phyloP scores from a whole-genome alignment of 768 basidiomycete species.

The Trichaptum fuscoviolaceum region DNA sequence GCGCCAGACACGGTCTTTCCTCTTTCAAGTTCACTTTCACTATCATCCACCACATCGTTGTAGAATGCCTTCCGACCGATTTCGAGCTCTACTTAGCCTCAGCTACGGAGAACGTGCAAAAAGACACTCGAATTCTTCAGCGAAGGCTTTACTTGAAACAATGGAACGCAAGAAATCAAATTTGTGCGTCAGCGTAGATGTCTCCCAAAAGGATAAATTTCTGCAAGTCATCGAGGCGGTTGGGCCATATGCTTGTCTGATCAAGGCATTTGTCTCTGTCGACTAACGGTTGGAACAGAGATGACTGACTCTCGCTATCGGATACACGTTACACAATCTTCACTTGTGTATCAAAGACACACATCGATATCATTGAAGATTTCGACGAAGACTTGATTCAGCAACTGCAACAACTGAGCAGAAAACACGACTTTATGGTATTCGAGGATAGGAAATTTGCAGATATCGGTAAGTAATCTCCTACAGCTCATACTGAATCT shows the following conservation, averaged over 20 bases:
- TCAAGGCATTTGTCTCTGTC: slow-evolving; percentile 61
- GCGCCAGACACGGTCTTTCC: no score
- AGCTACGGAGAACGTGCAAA: slow-evolving; percentile 59
- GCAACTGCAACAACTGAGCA: slow-evolving; percentile 61
- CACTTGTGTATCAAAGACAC: slow-evolving; percentile 59
- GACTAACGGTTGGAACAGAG: slow-evolving; percentile 6
- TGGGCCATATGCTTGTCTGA: slow-evolving; percentile 85
- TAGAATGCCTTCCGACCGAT: not conserved
- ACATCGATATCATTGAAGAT: slow-evolving; percentile 93
- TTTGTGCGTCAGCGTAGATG: slow-evolving; percentile 94
- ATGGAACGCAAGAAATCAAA: slow-evolving; percentile 88
- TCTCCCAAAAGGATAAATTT: slow-evolving; percentile 73
- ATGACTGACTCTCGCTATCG: slow-evolving; percentile 8
- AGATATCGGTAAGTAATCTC: slow-evolving; percentile 74
- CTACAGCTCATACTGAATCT: not conserved
- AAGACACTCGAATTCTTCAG: slow-evolving; percentile 66
- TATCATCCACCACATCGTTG: not conserved
- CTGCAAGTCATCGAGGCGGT: slow-evolving; percentile 83
- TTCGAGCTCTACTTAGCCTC: slow-evolving; percentile 31
- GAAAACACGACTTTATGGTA: slow-evolving; percentile 87
- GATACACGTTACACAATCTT: slow-evolving; percentile 18
- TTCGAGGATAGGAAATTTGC: slow-evolving; percentile 99
- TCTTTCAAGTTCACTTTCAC: no score
- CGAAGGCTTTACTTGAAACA: slow-evolving; percentile 68
- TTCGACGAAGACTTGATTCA: slow-evolving; percentile 71